Percentiles rank a stretch among this genome's conserved stretches.
Evolutionary conservation across 768 basidiomycete species (phyloP).

Genomic region (Boletus tomentosulus): DNA sequence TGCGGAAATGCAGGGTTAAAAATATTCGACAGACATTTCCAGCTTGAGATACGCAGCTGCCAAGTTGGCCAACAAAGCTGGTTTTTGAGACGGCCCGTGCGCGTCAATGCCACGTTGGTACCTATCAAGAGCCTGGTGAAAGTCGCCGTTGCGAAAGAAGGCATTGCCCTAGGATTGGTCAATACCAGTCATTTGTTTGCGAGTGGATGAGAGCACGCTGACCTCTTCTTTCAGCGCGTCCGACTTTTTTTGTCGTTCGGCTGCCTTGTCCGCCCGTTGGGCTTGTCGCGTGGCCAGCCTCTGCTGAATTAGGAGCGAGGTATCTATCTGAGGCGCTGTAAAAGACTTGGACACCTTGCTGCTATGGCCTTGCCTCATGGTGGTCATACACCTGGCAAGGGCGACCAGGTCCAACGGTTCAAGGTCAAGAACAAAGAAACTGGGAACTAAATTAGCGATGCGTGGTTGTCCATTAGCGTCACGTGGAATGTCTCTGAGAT

Average conservation of each 20-base stretch:
- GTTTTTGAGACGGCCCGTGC: slow-evolving; percentile 32
- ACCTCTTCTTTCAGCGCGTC: slow-evolving; percentile 32
- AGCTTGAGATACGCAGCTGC: slow-evolving; percentile 42
- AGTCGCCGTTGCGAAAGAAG: slow-evolving; percentile 37
- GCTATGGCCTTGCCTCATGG: not conserved
- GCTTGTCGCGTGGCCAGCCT: slow-evolving; percentile 8
- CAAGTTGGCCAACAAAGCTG: slow-evolving; percentile 40
- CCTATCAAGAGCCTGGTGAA: slow-evolving; percentile 34
- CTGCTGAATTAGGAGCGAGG: not conserved
- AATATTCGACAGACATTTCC: slow-evolving; percentile 27
- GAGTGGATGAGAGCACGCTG: not conserved
- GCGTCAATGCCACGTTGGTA: slow-evolving; percentile 39
- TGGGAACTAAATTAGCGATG: not conserved
- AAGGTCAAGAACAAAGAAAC: not conserved
- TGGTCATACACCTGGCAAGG: not conserved
- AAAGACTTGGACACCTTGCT: not conserved
- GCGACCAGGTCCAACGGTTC: not conserved
- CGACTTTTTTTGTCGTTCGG: slow-evolving; percentile 17
- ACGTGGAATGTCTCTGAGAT: not conserved
- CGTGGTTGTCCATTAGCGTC: not conserved
- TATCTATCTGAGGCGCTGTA: not conserved
- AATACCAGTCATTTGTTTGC: not conserved
- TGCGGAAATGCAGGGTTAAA: not conserved
- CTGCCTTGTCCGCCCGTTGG: slow-evolving; percentile 16
- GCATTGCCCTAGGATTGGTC: slow-evolving; percentile 37